phyloP scores from a whole-genome alignment of 805 yeast species.

The Limtongia smithiae region DNA sequence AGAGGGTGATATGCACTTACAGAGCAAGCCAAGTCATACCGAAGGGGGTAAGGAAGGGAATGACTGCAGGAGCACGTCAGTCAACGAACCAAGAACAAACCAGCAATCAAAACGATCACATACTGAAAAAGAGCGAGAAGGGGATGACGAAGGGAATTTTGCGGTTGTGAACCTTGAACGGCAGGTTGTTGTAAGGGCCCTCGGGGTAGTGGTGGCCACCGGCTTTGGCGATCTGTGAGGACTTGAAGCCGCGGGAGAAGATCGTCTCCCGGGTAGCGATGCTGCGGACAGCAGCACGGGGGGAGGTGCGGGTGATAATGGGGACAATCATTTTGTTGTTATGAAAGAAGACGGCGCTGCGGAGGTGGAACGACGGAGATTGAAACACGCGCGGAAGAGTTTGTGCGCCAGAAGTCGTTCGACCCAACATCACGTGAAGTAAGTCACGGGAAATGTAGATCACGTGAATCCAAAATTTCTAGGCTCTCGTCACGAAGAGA shows the following conservation, averaged over 20 bases:
- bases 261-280: constrained; percentile 18
- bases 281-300: constrained; percentile 13
- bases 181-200: constrained; percentile 89
- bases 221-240: constrained; percentile 39
- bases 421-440: too few relatives aligned
- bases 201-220: constrained; percentile 54
- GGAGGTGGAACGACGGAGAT: too few relatives aligned
- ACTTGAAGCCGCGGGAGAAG: constrained; percentile 35
- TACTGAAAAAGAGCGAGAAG: constrained; percentile 21
- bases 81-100: too few relatives aligned
- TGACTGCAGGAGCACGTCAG: constrained; percentile 11
- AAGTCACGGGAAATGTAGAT: too few relatives aligned
- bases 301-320: constrained; percentile 15
- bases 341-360: too few relatives aligned
- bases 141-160: constrained; percentile 40
- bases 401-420: too few relatives aligned
- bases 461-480: too few relatives aligned
- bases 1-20: too few relatives aligned
- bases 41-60: constrained; percentile 28
- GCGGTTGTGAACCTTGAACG: constrained; percentile 92
- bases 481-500: too few relatives aligned
- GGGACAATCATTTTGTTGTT: constrained; percentile 19
- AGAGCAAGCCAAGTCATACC: constrained; percentile 27
- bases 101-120: background rate
- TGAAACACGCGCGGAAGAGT: too few relatives aligned